Evolutionary conservation across 164 flowering plant genomes (phyloP).

Genomic region (Stephania cephalantha): DNA sequence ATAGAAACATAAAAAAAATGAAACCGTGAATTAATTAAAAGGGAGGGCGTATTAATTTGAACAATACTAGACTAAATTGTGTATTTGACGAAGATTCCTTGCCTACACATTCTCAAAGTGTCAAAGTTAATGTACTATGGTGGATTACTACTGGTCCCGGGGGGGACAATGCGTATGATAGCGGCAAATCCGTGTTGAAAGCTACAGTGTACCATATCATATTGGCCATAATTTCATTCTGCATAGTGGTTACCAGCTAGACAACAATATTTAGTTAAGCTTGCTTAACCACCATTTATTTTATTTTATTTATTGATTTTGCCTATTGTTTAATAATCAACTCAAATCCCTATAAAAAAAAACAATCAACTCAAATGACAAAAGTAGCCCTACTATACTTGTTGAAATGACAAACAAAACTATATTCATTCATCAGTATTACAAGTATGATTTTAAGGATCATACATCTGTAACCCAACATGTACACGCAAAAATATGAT

Average conservation of each 20-base stretch:
- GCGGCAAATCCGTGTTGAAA: neutral
- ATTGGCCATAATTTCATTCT: neutral
- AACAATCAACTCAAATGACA: neutral
- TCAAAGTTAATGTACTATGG: neutral
- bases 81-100: neutral
- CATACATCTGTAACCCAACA: neutral
- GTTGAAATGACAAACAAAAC: neutral
- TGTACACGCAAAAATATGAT: too few relatives aligned
- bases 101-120: neutral
- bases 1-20: too few relatives aligned
- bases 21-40: too few relatives aligned
- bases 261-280: neutral
- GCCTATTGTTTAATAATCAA: neutral
- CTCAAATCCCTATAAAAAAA: neutral
- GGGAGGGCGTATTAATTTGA: too few relatives aligned
- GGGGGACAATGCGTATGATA: neutral
- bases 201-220: neutral
- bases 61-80: too few relatives aligned
- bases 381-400: neutral
- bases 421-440: too few relatives aligned
- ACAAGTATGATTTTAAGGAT: neutral
- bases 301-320: neutral
- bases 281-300: neutral
- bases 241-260: neutral
- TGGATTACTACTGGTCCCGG: neutral